phyloP scores from a whole-genome alignment of 2,329 filamentous ascomycete genomes.

The Metarhizium rileyi region DNA sequence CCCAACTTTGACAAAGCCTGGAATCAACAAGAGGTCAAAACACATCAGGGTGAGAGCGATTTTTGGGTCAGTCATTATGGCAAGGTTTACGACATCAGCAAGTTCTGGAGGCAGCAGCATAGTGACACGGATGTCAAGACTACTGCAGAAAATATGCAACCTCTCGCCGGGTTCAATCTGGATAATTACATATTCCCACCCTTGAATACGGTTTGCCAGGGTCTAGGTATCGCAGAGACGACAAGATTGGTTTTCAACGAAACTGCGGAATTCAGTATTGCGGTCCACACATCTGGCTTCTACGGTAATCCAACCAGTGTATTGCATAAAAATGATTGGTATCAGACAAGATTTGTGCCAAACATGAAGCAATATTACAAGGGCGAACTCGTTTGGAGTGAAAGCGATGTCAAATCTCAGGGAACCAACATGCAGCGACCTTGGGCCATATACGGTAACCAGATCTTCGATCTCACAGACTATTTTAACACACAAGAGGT shows the following conservation, averaged over 20 bases:
- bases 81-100: constrained; percentile 81
- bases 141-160: constrained; percentile 56
- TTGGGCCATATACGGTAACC: constrained; percentile 71
- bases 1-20: constrained; percentile 89
- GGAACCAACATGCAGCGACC: constrained; percentile 58
- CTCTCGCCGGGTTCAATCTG: constrained; percentile 68
- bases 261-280: constrained; percentile 45
- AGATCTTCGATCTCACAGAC: constrained; percentile 82
- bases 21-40: constrained; percentile 58
- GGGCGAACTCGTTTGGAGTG: constrained; percentile 69
- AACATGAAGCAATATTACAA: constrained; percentile 80
- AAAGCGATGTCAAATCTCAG: constrained; percentile 47
- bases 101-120: constrained; percentile 80
- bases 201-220: constrained; percentile 62
- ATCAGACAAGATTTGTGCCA: constrained; percentile 61
- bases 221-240: constrained; percentile 52
- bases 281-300: constrained; percentile 61
- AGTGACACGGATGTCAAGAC: constrained; percentile 60
- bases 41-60: constrained; percentile 62
- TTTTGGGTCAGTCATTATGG: constrained; percentile 85
- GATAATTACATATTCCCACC: constrained; percentile 81
- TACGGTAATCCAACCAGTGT: constrained; percentile 46
- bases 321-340: constrained; percentile 64
- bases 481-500: constrained; percentile 71
- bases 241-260: constrained; percentile 54